Conservation (phyloP, 106 monocot species). For the Dendrobium officinale region DNA sequence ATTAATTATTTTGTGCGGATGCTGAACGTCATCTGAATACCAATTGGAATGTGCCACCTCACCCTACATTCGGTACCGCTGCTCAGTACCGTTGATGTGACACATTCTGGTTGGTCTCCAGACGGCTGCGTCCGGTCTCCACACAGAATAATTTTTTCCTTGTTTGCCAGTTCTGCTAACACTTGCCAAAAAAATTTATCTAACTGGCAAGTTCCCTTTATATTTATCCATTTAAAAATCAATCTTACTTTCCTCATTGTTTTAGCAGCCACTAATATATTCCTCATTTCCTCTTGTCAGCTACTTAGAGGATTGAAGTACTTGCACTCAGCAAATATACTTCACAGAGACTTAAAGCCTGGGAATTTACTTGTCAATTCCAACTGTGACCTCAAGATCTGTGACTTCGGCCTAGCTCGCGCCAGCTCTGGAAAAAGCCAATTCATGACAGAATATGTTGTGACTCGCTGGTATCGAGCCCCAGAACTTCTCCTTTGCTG, state of each 20-base stretch:
- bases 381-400: constrained; percentile 85
- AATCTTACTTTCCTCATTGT: not conserved
- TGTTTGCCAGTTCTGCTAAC: not conserved
- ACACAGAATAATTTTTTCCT: no score
- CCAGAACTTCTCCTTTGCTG: constrained; percentile 83
- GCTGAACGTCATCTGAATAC: no score
- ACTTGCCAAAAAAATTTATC: not conserved
- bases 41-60: no score
- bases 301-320: constrained; percentile 77
- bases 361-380: constrained; percentile 82
- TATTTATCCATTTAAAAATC: not conserved
- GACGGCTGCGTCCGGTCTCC: no score
- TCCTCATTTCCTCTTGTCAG: constrained; percentile 15
- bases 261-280: not conserved
- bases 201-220: not conserved
- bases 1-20: no score
- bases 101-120: no score
- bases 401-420: constrained; percentile 85
- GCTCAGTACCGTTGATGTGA: no score
- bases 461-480: constrained; percentile 87
- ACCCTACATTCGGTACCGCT: no score
- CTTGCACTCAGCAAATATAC: constrained; percentile 84
- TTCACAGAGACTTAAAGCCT: constrained; percentile 84
- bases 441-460: constrained; percentile 91
- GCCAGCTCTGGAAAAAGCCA: constrained; percentile 45